Conservation (phyloP, 306 rosid species). For the Glycine soja region DNA sequence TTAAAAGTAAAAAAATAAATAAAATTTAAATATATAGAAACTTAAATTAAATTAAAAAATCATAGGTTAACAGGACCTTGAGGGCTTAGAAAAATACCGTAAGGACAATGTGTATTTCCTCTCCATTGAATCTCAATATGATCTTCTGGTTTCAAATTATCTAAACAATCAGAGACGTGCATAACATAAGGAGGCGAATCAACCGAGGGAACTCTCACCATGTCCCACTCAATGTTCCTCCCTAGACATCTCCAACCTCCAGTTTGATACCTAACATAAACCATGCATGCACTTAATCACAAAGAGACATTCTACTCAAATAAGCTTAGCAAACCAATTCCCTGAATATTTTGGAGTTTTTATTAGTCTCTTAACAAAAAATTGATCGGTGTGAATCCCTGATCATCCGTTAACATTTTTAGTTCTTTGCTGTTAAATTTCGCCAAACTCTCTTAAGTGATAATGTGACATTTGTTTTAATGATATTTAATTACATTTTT, state of each 20-base stretch:
- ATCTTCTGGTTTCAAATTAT: constrained; percentile 67
- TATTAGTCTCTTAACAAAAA: too few relatives aligned
- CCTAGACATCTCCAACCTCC: constrained; percentile 60
- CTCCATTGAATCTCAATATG: constrained; percentile 82
- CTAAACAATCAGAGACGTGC: constrained; percentile 60
- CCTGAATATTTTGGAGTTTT: too few relatives aligned
- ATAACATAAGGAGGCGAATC: constrained; percentile 57
- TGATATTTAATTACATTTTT: too few relatives aligned
- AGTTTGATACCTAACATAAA: constrained; percentile 57
- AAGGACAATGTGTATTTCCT: constrained; percentile 55
- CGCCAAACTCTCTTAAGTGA: too few relatives aligned
- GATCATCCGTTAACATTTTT: too few relatives aligned
- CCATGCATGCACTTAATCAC: constrained; percentile 8
- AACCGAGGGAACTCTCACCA: constrained; percentile 65
- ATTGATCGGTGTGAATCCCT: too few relatives aligned
- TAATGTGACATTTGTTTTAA: too few relatives aligned
- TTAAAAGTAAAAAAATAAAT: too few relatives aligned
- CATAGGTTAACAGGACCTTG: too few relatives aligned
- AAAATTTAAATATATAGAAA: too few relatives aligned
- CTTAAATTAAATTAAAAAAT: too few relatives aligned
- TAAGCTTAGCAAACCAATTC: background rate
- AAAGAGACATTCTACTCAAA: background rate
- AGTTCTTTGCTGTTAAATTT: too few relatives aligned
- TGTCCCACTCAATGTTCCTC: constrained; percentile 64
- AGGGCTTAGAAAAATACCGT: constrained; percentile 49